Conservation (phyloP, 179 eudicot species). For the Spergularia azorica region DNA sequence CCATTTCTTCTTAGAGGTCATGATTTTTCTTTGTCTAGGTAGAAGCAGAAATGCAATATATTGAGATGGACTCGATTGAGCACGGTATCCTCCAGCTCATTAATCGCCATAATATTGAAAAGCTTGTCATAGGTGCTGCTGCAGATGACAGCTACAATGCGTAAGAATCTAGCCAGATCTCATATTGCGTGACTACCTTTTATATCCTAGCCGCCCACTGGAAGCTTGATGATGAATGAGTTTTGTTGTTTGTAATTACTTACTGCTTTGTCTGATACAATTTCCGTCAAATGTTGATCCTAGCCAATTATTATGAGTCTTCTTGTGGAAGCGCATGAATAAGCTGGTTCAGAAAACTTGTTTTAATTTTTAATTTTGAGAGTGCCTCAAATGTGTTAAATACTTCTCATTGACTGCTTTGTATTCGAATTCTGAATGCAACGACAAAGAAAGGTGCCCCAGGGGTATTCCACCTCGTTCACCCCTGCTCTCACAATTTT, state of each 20-base stretch:
- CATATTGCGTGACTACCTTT: background rate
- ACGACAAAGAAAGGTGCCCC: background rate
- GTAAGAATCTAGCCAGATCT: slow-evolving; percentile 32
- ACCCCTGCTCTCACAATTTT: too few relatives aligned
- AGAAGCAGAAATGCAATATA: slow-evolving; percentile 47
- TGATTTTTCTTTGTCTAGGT: slow-evolving; percentile 43
- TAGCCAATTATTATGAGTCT: background rate
- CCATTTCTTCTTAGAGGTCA: background rate
- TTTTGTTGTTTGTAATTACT: background rate
- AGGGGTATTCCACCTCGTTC: background rate
- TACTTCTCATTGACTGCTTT: background rate
- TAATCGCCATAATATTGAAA: slow-evolving; percentile 48
- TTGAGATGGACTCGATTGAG: slow-evolving; percentile 71
- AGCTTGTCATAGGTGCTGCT: slow-evolving; percentile 92
- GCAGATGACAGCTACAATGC: slow-evolving; percentile 53
- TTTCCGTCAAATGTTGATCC: background rate
- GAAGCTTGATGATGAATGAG: background rate
- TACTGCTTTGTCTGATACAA: background rate
- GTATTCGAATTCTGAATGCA: background rate
- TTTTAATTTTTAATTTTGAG: too few relatives aligned
- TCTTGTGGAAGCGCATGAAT: background rate
- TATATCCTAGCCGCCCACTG: background rate
- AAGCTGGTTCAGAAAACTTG: background rate
- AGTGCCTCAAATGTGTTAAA: background rate
- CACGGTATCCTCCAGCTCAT: slow-evolving; percentile 75